These are phyloP conservation scores for Tylopilus sp. DNA, from an alignment of 1,284 basidiomycete genomes.

Conservation along the genomic window DNA sequence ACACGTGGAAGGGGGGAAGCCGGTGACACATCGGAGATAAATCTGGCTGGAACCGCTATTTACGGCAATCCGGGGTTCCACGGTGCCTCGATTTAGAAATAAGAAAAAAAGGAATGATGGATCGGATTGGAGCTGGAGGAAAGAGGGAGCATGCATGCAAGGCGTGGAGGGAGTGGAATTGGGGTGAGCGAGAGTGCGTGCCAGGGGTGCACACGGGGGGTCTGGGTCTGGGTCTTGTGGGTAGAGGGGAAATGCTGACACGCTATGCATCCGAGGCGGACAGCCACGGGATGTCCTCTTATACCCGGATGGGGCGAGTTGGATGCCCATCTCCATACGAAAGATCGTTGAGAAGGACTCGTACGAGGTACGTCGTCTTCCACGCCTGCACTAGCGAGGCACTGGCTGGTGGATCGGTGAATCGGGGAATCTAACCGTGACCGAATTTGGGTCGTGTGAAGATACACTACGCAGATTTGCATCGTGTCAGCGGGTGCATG, in stretches of 20 bases:
- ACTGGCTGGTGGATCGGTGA: conserved; percentile 21
- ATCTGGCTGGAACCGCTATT: conserved; percentile 23
- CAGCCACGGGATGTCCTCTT: conserved; percentile 26
- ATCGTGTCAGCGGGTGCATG: conserved; percentile 34
- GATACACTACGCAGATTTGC: conserved; percentile 30
- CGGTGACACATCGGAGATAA: conserved; percentile 29
- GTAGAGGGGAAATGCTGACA: conserved; percentile 26
- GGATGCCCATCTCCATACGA: conserved; percentile 13
- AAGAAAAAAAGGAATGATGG: conserved; percentile 18
- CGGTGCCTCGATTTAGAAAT: conserved; percentile 20
- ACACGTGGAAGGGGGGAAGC: conserved; percentile 24
- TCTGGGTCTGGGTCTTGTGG: conserved; percentile 26
- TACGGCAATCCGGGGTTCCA: conserved; percentile 35
- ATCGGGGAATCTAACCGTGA: conserved; percentile 28
- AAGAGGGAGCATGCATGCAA: conserved; percentile 17
- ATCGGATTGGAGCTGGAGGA: conserved; percentile 20
- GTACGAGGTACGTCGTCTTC: conserved; percentile 23
- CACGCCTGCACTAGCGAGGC: conserved; percentile 1
- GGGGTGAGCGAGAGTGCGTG: conserved; percentile 24
- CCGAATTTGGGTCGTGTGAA: conserved; percentile 28
- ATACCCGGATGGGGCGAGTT: conserved; percentile 8
- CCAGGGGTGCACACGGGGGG: conserved; percentile 12
- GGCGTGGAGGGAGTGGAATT: conserved; percentile 25
- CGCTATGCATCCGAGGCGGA: conserved; percentile 11
- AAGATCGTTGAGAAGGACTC: conserved; percentile 5